These are phyloP conservation scores for Epichloe coenophiala DNA, from an alignment of 2,329 filamentous ascomycete genomes.

Conservation along the genomic window DNA sequence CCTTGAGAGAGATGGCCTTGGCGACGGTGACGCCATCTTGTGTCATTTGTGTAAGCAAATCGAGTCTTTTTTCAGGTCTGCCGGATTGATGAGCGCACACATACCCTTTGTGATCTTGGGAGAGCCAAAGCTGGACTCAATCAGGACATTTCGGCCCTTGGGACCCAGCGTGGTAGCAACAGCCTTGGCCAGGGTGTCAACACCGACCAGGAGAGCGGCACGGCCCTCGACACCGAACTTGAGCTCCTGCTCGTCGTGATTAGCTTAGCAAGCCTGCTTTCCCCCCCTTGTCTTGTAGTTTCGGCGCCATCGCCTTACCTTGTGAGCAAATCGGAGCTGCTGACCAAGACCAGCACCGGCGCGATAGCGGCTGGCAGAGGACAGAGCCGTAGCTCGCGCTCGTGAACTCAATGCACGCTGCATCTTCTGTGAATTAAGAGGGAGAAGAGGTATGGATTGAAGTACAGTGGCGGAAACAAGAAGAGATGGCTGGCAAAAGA, in stretches of 20 bases:
- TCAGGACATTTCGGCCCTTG: slow-evolving; percentile 96
- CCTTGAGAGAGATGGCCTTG: slow-evolving; percentile 82
- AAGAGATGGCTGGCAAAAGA: slow-evolving; percentile 10
- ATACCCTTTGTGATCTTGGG: slow-evolving; percentile 98
- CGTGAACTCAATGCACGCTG: slow-evolving; percentile 84
- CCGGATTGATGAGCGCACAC: background rate
- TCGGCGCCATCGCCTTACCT: slow-evolving; percentile 42
- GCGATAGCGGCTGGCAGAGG: slow-evolving; percentile 54
- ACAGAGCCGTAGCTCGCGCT: slow-evolving; percentile 67
- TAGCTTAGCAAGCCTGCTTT: background rate
- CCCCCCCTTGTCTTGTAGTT: no score
- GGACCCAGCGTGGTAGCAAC: slow-evolving; percentile 93
- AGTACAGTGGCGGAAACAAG: slow-evolving; percentile 9
- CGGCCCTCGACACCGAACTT: slow-evolving; percentile 96
- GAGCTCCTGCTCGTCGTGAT: slow-evolving; percentile 52
- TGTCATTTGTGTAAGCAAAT: slow-evolving; percentile 6
- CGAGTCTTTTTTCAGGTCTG: slow-evolving; percentile 15
- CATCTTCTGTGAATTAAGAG: slow-evolving; percentile 46
- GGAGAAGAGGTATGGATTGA: slow-evolving; percentile 16
- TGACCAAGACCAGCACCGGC: slow-evolving; percentile 56
- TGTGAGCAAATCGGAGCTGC: slow-evolving; percentile 94
- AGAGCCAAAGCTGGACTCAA: slow-evolving; percentile 96
- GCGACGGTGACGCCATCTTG: slow-evolving; percentile 79
- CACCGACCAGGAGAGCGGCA: slow-evolving; percentile 78
- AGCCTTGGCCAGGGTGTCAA: slow-evolving; percentile 91